Evolutionary conservation across 768 basidiomycete species (phyloP).

Genomic region (Russula griseocarnosa): DNA sequence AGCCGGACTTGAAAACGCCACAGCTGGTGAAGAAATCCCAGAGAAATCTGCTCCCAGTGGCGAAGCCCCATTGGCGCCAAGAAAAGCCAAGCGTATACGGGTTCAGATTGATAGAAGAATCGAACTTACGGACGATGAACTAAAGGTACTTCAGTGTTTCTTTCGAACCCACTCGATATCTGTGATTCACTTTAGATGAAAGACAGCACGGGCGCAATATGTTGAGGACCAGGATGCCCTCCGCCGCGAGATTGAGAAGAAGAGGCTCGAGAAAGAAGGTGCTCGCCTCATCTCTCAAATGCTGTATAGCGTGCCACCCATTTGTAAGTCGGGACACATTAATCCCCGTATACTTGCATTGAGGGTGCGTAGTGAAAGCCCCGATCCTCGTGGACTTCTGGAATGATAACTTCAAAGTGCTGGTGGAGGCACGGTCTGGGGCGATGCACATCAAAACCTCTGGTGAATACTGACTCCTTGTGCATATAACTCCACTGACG

Average conservation of each 20-base stretch:
- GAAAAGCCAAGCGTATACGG: conserved; percentile 50
- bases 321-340: conserved; percentile 44
- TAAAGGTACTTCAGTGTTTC: conserved; percentile 48
- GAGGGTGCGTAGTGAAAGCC: conserved; percentile 51
- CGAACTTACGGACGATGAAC: conserved; percentile 78
- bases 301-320: conserved; percentile 61
- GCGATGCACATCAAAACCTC: conserved; percentile 39
- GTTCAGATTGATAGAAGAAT: conserved; percentile 67
- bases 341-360: background rate
- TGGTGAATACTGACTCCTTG: conserved; percentile 31
- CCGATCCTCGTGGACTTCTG: conserved; percentile 69
- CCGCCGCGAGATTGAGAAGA: conserved; percentile 48
- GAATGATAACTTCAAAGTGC: conserved; percentile 65
- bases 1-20: background rate
- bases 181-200: conserved; percentile 37
- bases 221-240: conserved; percentile 55
- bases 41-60: background rate
- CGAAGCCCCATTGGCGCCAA: conserved; percentile 5
- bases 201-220: conserved; percentile 57
- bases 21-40: background rate
- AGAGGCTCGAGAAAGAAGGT: conserved; percentile 53
- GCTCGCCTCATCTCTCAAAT: conserved; percentile 54
- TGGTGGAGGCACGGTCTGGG: conserved; percentile 59
- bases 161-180: background rate
- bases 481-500: background rate